phyloP scores from a whole-genome alignment of 2,329 filamentous ascomycete genomes.

The Penicillium thymicola region DNA sequence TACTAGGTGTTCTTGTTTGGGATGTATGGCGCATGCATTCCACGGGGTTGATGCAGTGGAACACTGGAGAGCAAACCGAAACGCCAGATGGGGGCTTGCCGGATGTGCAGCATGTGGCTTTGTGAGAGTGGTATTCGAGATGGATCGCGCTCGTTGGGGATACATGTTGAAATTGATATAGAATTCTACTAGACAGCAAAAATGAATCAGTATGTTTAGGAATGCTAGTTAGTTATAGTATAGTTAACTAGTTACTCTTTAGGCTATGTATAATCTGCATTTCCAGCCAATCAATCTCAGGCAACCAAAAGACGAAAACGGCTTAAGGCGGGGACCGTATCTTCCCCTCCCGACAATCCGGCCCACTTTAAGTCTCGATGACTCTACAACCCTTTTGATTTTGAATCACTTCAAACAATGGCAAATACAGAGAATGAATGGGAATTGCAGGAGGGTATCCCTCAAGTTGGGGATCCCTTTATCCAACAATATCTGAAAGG shows the following conservation, averaged over 20 bases:
- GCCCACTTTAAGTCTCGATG: not conserved
- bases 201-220: too few species aligned
- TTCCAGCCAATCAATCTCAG: not conserved
- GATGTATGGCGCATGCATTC: not conserved
- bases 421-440: slow-evolving; percentile 24
- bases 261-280: too few species aligned
- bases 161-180: too few species aligned
- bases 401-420: slow-evolving; percentile 10
- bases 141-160: too few species aligned
- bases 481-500: slow-evolving; percentile 78
- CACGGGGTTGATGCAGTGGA: too few species aligned
- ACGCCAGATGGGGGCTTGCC: too few species aligned
- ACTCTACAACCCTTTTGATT: not conserved
- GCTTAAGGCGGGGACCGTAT: not conserved
- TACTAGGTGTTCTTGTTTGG: not conserved
- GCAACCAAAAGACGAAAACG: slow-evolving; percentile 1
- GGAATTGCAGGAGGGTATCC: slow-evolving; percentile 44
- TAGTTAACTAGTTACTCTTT: too few species aligned
- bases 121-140: too few species aligned
- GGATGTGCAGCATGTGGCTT: too few species aligned
- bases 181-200: too few species aligned
- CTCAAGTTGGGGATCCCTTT: slow-evolving; percentile 64
- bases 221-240: too few species aligned
- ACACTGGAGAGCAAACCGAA: too few species aligned
- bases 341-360: not conserved